Evolutionary conservation across 2,329 filamentous ascomycete species (phyloP), one percentile per base, ranked within the genome.

Genomic region (Aspergillus hortae): DNA sequence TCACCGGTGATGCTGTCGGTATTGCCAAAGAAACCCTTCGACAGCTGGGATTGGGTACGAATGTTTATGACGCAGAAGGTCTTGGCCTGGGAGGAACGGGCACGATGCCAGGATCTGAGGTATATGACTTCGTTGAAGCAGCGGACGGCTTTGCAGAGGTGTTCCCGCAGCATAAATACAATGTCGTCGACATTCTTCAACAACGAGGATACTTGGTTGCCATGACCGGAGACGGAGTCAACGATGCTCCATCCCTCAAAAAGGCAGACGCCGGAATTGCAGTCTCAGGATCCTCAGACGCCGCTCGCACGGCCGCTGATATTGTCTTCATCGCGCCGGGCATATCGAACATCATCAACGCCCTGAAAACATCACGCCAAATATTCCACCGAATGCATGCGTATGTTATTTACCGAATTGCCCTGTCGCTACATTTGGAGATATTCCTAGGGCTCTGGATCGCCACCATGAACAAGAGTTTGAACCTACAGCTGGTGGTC

Each of bases 311-410:
- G 54, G 90, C 90, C 61, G 89, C 91, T 67, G 91, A 96, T 75
- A 95, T 95, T 64, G 90, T 96, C 64, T 95, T 95, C 82, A 84
- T 95, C 70, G 90, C 89, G 63, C 90, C 90, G 50, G 91, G 90
- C 79, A 85, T 95, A 57, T 91, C 90, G 74, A 89, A 90, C 57
- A 95, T 95, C 72, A 95, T 95, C 65, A 90, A 95, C 71, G 90
- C 90, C 55, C 82, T 95, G 63, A 95, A 95, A 80, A 95, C 89
- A 61, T 92, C 90, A 30, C 89, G 91, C 66, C 90, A 95, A 74
- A 95, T 96, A 73, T 95, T 95, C 81, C 90, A 95, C 78, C 89
- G 91, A 66, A 95, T 96, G 90, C 94, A 95, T 77, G 88, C 90
- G 54, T 96, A 95, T 78, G 89, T 96, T 61, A 88, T 95, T 66